phyloP scores from a whole-genome alignment of 164 flowering plant genomes.

The Stephania yunnanensis region DNA sequence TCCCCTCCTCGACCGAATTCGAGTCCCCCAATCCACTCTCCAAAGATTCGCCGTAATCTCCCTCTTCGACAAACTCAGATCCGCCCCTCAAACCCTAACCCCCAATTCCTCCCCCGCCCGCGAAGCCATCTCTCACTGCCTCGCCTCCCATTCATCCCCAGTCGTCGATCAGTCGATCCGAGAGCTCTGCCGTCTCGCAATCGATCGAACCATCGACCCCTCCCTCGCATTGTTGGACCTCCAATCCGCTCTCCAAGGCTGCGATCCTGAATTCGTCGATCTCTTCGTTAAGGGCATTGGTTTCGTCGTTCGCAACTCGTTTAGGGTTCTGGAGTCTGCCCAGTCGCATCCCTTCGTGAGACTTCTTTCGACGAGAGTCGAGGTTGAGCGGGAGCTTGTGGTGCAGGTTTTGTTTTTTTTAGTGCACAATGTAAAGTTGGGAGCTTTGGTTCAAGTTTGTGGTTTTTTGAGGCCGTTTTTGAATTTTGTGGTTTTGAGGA shows the following conservation, averaged over 20 bases:
- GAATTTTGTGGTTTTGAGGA: constrained; percentile 41
- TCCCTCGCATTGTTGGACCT: constrained; percentile 63
- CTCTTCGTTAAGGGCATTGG: constrained; percentile 68
- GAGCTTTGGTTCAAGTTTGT: constrained; percentile 44
- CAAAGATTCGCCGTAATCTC: constrained; percentile 73
- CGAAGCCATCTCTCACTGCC: constrained; percentile 56
- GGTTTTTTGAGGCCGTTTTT: constrained; percentile 68
- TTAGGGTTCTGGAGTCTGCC: constrained; percentile 28
- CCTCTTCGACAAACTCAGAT: constrained; percentile 72
- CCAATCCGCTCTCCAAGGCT: constrained; percentile 74
- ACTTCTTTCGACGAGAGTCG: constrained; percentile 59
- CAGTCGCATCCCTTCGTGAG: constrained; percentile 74
- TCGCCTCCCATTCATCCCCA: constrained; percentile 46
- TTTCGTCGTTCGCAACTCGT: constrained; percentile 39
- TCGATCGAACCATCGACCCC: constrained; percentile 34
- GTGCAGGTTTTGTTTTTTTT: constrained; percentile 63
- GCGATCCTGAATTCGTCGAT: constrained; percentile 36
- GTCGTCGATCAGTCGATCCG: constrained; percentile 84
- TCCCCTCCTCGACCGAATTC: constrained; percentile 47
- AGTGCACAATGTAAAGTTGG: constrained; percentile 31
- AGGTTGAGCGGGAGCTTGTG: constrained; percentile 62
- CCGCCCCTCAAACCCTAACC: constrained; percentile 37
- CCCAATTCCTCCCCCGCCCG: constrained; percentile 45
- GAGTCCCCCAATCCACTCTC: constrained; percentile 74
- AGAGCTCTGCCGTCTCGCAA: constrained; percentile 73